A percentile compares a stretch with the other conserved stretches of the same genome.
These are phyloP conservation scores for Vickermania ingenoplastis DNA, from an alignment of 208 protist species.

Conservation along the genomic window DNA sequence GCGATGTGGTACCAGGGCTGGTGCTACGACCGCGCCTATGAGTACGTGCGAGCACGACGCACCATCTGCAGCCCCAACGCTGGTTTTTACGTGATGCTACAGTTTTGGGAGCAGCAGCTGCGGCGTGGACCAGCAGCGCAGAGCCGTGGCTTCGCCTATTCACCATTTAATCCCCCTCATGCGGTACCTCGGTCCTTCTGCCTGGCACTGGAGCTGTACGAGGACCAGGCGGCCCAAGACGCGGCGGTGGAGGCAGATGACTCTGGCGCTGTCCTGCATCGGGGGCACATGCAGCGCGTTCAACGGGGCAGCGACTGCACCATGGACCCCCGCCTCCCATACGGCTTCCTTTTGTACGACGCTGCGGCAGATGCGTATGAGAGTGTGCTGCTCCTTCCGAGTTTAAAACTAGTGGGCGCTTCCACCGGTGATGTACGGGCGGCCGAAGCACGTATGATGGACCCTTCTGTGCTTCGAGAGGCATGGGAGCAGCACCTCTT, in stretches of 20 bases:
- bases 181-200: slow-evolving; percentile 52
- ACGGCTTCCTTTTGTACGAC: slow-evolving; percentile 37
- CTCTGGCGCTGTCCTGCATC: background rate
- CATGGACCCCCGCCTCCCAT: slow-evolving; percentile 22
- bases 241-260: background rate
- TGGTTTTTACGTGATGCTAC: slow-evolving; percentile 85
- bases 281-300: background rate
- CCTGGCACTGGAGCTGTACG: slow-evolving; percentile 26
- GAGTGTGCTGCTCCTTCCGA: background rate
- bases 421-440: slow-evolving; percentile 11
- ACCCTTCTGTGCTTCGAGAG: no score
- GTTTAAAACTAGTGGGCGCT: slow-evolving; percentile 11
- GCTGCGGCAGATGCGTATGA: background rate
- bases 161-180: slow-evolving; percentile 32
- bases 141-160: slow-evolving; percentile 35
- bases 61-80: slow-evolving; percentile 83
- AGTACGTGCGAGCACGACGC: slow-evolving; percentile 56
- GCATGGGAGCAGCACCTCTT: slow-evolving; percentile 18
- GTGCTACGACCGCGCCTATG: slow-evolving; percentile 78
- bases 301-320: background rate
- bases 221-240: background rate
- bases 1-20: slow-evolving; percentile 82
- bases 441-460: no score
- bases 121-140: slow-evolving; percentile 30
- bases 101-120: slow-evolving; percentile 67